These are phyloP conservation scores for Aspergillus pseudotamarii DNA, from an alignment of 2,329 filamentous ascomycete species.

Conservation along the genomic window DNA sequence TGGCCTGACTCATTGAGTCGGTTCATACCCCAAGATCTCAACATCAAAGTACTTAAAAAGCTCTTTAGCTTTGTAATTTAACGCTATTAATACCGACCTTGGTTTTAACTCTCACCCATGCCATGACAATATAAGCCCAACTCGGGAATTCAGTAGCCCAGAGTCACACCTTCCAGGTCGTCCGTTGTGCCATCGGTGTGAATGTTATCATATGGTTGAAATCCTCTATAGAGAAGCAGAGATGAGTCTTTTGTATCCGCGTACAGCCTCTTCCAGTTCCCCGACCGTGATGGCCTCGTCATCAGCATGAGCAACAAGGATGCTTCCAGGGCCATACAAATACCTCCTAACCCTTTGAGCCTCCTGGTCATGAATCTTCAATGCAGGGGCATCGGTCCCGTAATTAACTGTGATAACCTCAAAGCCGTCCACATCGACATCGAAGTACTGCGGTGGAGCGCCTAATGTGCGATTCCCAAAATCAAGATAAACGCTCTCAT, in stretches of 20 bases:
- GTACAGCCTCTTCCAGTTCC: conserved; percentile 76
- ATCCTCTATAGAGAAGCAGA: conserved; percentile 28
- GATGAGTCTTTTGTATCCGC: conserved; percentile 75
- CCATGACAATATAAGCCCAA: too few relatives aligned
- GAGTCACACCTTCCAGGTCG: too few relatives aligned
- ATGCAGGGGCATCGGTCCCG: conserved; percentile 84
- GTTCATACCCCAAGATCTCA: too few relatives aligned
- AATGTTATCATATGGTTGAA: too few relatives aligned
- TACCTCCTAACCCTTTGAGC: conserved; percentile 53
- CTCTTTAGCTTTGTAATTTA: too few relatives aligned
- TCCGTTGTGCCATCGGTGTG: too few relatives aligned
- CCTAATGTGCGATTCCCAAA: conserved; percentile 59
- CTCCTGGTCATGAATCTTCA: conserved; percentile 65
- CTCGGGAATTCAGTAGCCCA: too few relatives aligned
- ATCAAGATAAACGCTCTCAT: conserved; percentile 58
- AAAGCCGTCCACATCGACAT: conserved; percentile 84
- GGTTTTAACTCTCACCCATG: too few relatives aligned
- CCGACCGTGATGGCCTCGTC: conserved; percentile 76
- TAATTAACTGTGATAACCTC: conserved; percentile 86
- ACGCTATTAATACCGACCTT: too few relatives aligned
- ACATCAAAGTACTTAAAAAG: too few relatives aligned
- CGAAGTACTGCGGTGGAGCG: conserved; percentile 76
- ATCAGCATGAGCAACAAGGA: conserved; percentile 84
- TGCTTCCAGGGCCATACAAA: conserved; percentile 67
- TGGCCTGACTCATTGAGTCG: rapidly evolving